Percentiles rank a stretch among this genome's conserved stretches.
phyloP scores from a whole-genome alignment of 225 moss, liverwort and hornwort genomes.

The Sphagnum contortum region DNA sequence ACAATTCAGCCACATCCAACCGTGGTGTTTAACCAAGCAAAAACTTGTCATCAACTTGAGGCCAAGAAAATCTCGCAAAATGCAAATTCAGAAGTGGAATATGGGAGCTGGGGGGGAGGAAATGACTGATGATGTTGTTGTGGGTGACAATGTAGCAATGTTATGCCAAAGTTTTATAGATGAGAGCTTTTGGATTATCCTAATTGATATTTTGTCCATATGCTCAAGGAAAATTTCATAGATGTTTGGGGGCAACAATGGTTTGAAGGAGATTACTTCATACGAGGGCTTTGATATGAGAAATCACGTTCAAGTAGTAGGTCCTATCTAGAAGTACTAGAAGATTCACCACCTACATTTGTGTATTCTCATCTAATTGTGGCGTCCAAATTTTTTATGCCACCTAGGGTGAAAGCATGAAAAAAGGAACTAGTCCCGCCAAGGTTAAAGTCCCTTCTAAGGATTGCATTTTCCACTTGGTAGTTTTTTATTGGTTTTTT shows the following conservation, averaged over 20 bases:
- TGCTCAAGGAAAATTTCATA: not conserved
- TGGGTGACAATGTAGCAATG: not conserved
- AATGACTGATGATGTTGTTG: not conserved
- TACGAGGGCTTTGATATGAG: not conserved
- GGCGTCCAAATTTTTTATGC: not conserved
- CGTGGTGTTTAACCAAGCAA: not conserved
- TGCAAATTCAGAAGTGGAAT: not conserved
- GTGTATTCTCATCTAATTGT: not conserved
- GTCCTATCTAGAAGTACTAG: not conserved
- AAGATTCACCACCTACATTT: not conserved
- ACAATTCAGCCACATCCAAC: not conserved
- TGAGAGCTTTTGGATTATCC: not conserved
- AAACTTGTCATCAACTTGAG: not conserved
- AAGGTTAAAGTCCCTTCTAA: too few relatives aligned
- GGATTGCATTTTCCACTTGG: too few relatives aligned
- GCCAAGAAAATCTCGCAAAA: not conserved
- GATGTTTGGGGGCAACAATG: not conserved
- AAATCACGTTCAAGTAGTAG: not conserved
- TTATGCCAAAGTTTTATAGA: not conserved
- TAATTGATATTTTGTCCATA: not conserved
- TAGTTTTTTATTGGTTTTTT: too few relatives aligned
- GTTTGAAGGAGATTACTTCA: not conserved
- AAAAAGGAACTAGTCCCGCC: too few relatives aligned
- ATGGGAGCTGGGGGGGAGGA: not conserved
- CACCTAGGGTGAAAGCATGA: not conserved